Evolutionary conservation across 208 protist genomes (phyloP), one percentile per base, ranked within the genome.

Genomic region (Kentomonas sorsogonicus): DNA sequence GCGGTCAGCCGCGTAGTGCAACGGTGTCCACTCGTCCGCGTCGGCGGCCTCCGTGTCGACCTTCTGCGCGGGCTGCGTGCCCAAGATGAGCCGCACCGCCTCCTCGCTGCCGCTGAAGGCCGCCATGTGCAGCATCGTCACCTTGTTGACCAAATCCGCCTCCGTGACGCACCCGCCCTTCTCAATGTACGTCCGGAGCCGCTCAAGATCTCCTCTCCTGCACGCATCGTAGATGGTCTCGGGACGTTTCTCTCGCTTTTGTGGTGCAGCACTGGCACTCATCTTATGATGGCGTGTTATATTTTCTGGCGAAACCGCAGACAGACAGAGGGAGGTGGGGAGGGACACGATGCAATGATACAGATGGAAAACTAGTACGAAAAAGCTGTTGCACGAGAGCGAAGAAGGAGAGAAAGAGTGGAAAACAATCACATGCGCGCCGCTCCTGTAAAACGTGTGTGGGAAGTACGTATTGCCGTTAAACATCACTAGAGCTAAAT

Each of bases 1-100:
- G n/a, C 79, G 75, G 33, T 91, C 89, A 0, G 77, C 77, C 2
- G 85, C 85, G 64, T 91, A 95, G 65, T 95, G 89, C 50, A 95
- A 60, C 45, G 85, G 64, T 1, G 89, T 93, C 86, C 89, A 95
- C n/a, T 85, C 89, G 20, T 79, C 84, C 7, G 13, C 38, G 51
- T 95, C 88, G 0, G 33, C 48, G 7, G 83, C 80, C 38, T 95
- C 88, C 16, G 91, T 40, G 60, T 82, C 66, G 0, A 86, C 44
- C 9, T 39, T 51, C 48, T 86, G 82, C 47, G 36, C 40, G n/a
- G 56, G 18, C 15, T 60, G 31, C 0, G 52, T 43, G 0, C 68
- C 63, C 13, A 94, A 63, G 44, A 94, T 45, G 16, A 52, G 31
- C 15, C 57, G 57, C 11, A 82, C 66, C 48, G 89, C 61, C 2